Conservation (phyloP, 169 alveolate species). For the Cyclospora cayetanensis region DNA sequence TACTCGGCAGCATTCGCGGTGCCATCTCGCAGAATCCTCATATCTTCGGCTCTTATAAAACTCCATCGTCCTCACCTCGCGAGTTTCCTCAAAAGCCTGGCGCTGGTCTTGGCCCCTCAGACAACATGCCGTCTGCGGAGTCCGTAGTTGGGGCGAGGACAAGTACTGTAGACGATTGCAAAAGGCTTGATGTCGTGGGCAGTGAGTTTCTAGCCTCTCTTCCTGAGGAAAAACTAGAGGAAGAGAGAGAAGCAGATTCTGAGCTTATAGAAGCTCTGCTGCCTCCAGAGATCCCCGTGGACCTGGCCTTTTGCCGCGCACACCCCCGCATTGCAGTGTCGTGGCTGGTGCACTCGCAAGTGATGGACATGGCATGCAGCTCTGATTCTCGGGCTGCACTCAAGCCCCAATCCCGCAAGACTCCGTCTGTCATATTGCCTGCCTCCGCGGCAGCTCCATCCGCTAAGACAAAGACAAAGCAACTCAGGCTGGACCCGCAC, state of each 20-base stretch:
- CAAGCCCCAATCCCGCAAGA: no score
- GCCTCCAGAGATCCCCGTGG: conserved; percentile 33
- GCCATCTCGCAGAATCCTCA: conserved; percentile 17
- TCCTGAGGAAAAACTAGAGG: no score
- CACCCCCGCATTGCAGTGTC: conserved; percentile 45
- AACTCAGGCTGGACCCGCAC: background rate
- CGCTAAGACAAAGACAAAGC: background rate
- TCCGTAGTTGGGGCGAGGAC: no score
- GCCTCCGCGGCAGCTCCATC: background rate
- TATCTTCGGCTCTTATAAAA: background rate
- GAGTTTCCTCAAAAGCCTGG: no score
- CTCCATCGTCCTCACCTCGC: no score
- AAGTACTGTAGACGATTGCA: no score
- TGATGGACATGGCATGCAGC: background rate
- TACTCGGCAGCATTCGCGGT: conserved; percentile 45
- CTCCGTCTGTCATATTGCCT: background rate
- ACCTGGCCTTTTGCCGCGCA: background rate
- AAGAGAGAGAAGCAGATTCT: no score
- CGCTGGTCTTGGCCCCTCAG: no score
- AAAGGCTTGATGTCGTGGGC: no score
- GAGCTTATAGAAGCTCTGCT: background rate
- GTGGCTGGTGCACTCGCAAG: conserved; percentile 43
- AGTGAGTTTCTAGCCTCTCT: no score
- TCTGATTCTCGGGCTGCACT: no score
- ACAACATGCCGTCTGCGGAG: no score